Percentiles rank a stretch among this genome's conserved stretches.
These are phyloP conservation scores for Colletotrichum lupini DNA, from an alignment of 2,329 filamentous ascomycete genomes.

Conservation along the genomic window DNA sequence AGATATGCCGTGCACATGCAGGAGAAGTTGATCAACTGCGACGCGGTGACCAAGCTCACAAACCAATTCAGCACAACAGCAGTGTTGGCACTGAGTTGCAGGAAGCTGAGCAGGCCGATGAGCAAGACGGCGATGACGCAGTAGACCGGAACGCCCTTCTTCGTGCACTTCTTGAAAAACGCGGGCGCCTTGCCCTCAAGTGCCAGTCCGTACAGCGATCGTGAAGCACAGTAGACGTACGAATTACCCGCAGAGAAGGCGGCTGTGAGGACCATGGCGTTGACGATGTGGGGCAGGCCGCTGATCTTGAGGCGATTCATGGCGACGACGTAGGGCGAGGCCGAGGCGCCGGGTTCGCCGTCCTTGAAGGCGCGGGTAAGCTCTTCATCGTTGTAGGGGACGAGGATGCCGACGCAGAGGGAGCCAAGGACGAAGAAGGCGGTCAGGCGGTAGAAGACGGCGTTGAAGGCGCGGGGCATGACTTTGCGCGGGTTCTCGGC, in stretches of 20 bases:
- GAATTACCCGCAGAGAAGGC: slow-evolving; percentile 77
- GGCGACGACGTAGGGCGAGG: slow-evolving; percentile 74
- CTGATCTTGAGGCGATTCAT: slow-evolving; percentile 74
- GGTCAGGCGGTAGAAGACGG: slow-evolving; percentile 82
- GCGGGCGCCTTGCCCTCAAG: slow-evolving; percentile 74
- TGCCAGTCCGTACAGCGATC: slow-evolving; percentile 75
- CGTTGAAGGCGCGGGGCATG: slow-evolving; percentile 80
- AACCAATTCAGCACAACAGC: slow-evolving; percentile 80
- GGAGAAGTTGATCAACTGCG: slow-evolving; percentile 78
- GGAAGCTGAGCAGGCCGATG: slow-evolving; percentile 77
- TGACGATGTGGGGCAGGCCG: slow-evolving; percentile 76
- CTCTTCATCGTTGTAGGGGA: slow-evolving; percentile 74
- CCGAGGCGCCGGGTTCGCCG: slow-evolving; percentile 73
- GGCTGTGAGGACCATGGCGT: slow-evolving; percentile 76
- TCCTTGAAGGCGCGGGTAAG: slow-evolving; percentile 69
- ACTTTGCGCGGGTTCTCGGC: slow-evolving; percentile 75
- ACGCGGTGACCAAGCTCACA: slow-evolving; percentile 75
- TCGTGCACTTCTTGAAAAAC: slow-evolving; percentile 70
- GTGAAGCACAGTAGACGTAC: slow-evolving; percentile 72
- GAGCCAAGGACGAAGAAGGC: slow-evolving; percentile 81
- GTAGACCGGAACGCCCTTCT: slow-evolving; percentile 77
- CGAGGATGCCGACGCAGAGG: slow-evolving; percentile 76
- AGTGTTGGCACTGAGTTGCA: slow-evolving; percentile 74
- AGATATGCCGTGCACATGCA: slow-evolving; percentile 78
- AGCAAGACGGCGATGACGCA: slow-evolving; percentile 74